Conservation (phyloP, 345 rosid genomes). For the Crucihimalaya himalaica region DNA sequence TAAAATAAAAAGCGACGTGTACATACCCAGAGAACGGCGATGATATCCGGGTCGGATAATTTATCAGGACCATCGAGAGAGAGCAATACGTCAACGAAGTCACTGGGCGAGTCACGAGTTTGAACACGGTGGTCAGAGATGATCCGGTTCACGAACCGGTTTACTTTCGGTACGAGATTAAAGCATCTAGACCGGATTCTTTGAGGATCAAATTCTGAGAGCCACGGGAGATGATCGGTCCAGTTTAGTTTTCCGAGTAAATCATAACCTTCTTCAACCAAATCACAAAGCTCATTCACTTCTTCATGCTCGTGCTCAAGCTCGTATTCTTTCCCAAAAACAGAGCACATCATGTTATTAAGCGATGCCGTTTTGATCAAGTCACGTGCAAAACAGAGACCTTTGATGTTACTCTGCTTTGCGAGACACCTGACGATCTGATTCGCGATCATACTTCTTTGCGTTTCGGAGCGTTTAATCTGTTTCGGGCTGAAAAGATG, state of each 20-base stretch:
- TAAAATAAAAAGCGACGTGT: slow-evolving; percentile 4
- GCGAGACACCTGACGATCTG: slow-evolving; percentile 47
- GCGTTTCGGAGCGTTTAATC: slow-evolving; percentile 53
- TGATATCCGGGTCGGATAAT: slow-evolving; percentile 59
- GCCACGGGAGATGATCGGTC: slow-evolving; percentile 73
- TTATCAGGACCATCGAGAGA: slow-evolving; percentile 59
- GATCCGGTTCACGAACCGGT: slow-evolving; percentile 60
- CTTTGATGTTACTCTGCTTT: slow-evolving; percentile 18
- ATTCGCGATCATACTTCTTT: slow-evolving; percentile 48
- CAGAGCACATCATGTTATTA: slow-evolving; percentile 72
- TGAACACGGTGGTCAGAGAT: slow-evolving; percentile 54
- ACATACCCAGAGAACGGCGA: slow-evolving; percentile 84
- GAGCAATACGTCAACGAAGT: slow-evolving; percentile 70
- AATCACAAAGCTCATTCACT: slow-evolving; percentile 46
- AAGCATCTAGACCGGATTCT: slow-evolving; percentile 68
- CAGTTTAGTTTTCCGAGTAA: slow-evolving; percentile 64
- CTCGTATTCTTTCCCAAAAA: slow-evolving; percentile 60
- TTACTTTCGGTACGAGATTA: slow-evolving; percentile 62
- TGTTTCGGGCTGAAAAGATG: slow-evolving; percentile 70
- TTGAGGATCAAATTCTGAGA: slow-evolving; percentile 63
- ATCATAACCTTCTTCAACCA: slow-evolving; percentile 78
- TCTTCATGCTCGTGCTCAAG: slow-evolving; percentile 44
- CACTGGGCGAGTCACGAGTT: slow-evolving; percentile 36
- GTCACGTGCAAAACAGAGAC: slow-evolving; percentile 46
- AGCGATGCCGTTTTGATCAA: slow-evolving; percentile 67